These are phyloP conservation scores for Manihot esculenta DNA, from an alignment of 441 rosid genomes.

Conservation along the genomic window DNA sequence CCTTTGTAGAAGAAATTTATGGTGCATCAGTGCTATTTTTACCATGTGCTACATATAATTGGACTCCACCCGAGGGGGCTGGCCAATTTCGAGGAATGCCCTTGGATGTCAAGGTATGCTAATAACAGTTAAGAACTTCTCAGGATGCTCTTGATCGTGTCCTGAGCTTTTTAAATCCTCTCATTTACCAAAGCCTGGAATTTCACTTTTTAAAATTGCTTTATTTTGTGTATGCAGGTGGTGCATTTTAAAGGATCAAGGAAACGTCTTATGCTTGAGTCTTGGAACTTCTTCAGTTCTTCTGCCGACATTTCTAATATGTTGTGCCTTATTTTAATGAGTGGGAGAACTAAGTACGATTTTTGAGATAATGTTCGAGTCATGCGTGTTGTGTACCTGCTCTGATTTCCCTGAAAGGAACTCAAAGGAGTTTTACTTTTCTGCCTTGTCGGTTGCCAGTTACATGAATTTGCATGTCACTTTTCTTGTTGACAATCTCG, in stretches of 20 bases:
- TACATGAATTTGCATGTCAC: neutral
- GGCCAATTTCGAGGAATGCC: constrained; percentile 99
- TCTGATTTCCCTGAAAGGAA: constrained; percentile 4
- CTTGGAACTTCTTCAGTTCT: constrained; percentile 73
- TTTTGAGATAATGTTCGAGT: constrained; percentile 88
- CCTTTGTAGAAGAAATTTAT: constrained; percentile 57
- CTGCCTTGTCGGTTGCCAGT: neutral
- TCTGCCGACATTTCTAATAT: constrained; percentile 57
- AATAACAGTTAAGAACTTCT: constrained; percentile 2
- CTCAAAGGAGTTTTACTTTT: neutral
- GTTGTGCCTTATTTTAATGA: constrained; percentile 78
- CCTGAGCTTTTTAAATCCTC: no score
- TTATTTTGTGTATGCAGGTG: constrained; percentile 44
- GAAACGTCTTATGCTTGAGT: constrained; percentile 92
- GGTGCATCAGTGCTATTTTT: constrained; percentile 68
- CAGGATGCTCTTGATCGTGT: no score
- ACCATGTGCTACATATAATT: constrained; percentile 79
- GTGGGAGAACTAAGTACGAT: constrained; percentile 95
- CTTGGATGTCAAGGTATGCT: constrained; percentile 78
- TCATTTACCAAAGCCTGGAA: neutral
- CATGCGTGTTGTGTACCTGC: constrained; percentile 24
- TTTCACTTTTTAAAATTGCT: constrained; percentile 3
- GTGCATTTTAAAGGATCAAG: constrained; percentile 97
- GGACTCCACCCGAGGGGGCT: constrained; percentile 99
- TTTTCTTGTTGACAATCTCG: constrained; percentile 6